Conservation (phyloP, 331 rosid species). For the Acacia concinna region DNA sequence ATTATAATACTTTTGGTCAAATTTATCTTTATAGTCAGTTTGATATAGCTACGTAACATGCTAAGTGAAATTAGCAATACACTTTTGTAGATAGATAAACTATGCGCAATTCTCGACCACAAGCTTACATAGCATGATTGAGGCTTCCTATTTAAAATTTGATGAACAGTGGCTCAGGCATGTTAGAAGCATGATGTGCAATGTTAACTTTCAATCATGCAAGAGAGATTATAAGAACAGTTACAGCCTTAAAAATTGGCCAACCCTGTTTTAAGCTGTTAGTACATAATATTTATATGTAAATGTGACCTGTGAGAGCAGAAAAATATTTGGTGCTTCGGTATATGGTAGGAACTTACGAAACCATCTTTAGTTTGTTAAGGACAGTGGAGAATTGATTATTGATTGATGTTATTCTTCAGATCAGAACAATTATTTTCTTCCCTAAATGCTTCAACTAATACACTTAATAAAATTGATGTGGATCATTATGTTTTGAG, state of each 20-base stretch:
- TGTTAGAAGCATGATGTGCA: not conserved
- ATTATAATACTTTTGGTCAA: not conserved
- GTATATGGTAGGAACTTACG: not conserved
- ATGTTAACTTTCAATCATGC: not conserved
- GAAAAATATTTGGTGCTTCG: not conserved
- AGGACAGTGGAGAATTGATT: not conserved
- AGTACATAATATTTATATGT: not conserved
- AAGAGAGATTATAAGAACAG: constrained; percentile 10
- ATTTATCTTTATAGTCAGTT: too few species aligned
- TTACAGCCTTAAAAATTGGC: not conserved
- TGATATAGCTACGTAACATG: too few species aligned
- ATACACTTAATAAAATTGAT: constrained; percentile 21
- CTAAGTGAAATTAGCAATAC: too few species aligned
- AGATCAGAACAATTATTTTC: constrained; percentile 8
- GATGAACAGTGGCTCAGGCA: not conserved
- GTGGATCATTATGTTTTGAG: constrained; percentile 32
- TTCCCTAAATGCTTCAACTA: constrained; percentile 7
- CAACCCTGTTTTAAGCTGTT: not conserved
- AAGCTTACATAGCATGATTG: not conserved
- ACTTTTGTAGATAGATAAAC: too few species aligned
- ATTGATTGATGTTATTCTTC: constrained; percentile 12
- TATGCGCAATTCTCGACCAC: not conserved
- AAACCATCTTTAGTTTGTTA: constrained; percentile 4
- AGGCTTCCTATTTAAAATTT: not conserved
- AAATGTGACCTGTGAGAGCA: not conserved